Evolutionary conservation across 352 stramenopile genomes (phyloP), one percentile per base, ranked within the genome.

Genomic region (Peronospora destructor): DNA sequence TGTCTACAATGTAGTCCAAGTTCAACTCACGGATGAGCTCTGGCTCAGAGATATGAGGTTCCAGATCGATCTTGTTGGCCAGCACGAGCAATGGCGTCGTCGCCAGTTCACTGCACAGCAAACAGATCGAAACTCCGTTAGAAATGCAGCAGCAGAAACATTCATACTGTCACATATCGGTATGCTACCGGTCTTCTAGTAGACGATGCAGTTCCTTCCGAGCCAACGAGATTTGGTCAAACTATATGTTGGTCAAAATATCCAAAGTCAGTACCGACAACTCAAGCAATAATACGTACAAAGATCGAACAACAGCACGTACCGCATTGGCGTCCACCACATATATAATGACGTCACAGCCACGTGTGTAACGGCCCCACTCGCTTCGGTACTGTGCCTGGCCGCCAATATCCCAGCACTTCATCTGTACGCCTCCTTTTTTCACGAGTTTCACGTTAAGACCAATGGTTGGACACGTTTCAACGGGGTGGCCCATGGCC

Each of bases 21-120:
- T 98, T 97, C 45, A 99, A 77, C 69, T 97, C 89, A 42, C 95
- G 79, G 45, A 95, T 95, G 40, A 94, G 73, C 56, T 95, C 84
- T 12, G 83, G 79, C 66, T 95, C 85, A 30, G 80, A 91, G 49
- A 95, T 90, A 48, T 95, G 85, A 53, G 94, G 94, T 59, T 96
- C 76, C 62, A 99, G 79, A 80, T 99, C 95, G 62, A 99, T 98
- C 72, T 99, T 99, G 81, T 99, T 99, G n/a, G 95, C 94, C 53
- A 98, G 73, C 44, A 99, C 90, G 16, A 98, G 71, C 54, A 98
- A 59, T 12, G 95, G 95, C 50, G 92, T 98, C 17, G 82, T 96
- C 49, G 82, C 83, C 25, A 91, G 68, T 52, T 91, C 77, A 48
- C 81, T 87, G 48, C 36, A 47, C 17, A 60, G 4, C 28, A 48